Evolutionary conservation across 2,329 filamentous ascomycete species (phyloP).

Genomic region (Monilinia laxa): DNA sequence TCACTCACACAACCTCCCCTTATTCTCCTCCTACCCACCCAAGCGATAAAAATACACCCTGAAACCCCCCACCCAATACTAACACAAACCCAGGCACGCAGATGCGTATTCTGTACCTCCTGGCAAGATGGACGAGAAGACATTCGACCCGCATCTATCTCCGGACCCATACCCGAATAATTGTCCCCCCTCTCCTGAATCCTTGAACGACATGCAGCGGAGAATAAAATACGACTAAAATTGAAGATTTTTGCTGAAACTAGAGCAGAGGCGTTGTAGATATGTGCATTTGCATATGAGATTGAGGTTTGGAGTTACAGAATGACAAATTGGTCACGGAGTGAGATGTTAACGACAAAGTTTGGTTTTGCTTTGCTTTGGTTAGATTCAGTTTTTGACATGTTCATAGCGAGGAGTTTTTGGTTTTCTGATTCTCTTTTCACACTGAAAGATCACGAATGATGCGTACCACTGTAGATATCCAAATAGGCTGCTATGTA

Average conservation of each 20-base stretch:
- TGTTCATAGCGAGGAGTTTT: slow-evolving; percentile 9
- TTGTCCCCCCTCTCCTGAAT: neutral
- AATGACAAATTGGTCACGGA: neutral
- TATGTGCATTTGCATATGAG: neutral
- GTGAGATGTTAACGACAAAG: neutral
- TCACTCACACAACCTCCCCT: neutral
- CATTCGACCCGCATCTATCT: neutral
- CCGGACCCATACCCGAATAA: neutral
- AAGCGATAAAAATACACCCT: too few species aligned
- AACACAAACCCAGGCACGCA: slow-evolving; percentile 41
- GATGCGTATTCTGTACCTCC: slow-evolving; percentile 57
- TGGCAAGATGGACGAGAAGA: slow-evolving; percentile 50
- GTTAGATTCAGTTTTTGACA: neutral
- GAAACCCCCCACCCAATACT: neutral
- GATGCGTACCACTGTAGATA: neutral
- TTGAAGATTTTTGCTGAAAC: neutral
- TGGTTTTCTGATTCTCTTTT: neutral
- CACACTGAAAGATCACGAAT: neutral
- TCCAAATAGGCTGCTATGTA: neutral
- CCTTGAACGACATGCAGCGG: neutral
- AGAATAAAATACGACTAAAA: neutral
- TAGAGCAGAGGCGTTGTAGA: neutral
- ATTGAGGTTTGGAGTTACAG: neutral
- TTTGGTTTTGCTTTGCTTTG: neutral
- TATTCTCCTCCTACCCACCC: neutral